Conservation (phyloP, 208 protist genomes). For the Trypanosoma cruzi region DNA sequence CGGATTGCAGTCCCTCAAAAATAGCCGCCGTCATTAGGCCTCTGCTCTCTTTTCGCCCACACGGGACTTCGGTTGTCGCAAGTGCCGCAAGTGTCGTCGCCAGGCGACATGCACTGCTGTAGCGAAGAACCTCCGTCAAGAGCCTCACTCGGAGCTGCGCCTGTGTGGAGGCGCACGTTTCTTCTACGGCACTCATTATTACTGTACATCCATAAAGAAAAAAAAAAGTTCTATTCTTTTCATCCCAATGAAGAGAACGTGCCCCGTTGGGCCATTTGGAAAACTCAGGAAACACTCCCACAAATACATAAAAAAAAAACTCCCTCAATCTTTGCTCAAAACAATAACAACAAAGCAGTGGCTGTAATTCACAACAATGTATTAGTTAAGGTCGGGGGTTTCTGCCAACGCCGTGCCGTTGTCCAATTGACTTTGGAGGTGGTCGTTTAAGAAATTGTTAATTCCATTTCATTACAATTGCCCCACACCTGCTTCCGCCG, state of each 20-base stretch:
- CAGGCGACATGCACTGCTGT: slow-evolving; percentile 8
- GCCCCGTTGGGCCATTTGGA: too few species aligned
- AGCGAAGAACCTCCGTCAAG: slow-evolving; percentile 21
- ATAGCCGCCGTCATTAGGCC: slow-evolving; percentile 38
- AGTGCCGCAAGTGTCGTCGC: slow-evolving; percentile 2
- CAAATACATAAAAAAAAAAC: too few species aligned
- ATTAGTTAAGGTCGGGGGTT: too few species aligned
- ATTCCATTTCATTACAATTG: too few species aligned
- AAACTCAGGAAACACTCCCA: too few species aligned
- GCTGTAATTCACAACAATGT: too few species aligned
- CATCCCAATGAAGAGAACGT: background rate
- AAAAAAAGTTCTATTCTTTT: slow-evolving; percentile 2
- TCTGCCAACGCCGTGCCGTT: too few species aligned
- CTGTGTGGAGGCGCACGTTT: background rate
- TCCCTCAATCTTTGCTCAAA: too few species aligned
- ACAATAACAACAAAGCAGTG: too few species aligned
- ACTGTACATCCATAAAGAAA: background rate
- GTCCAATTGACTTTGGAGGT: too few species aligned
- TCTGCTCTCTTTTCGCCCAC: slow-evolving; percentile 10
- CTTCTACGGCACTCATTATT: background rate
- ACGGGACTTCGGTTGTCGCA: background rate
- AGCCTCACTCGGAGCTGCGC: background rate
- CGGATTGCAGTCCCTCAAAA: slow-evolving; percentile 40
- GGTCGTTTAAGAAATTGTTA: too few species aligned
- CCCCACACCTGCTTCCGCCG: too few species aligned